Percentiles rank a stretch among this genome's conserved stretches.
phyloP scores from a whole-genome alignment of 2,329 filamentous ascomycete species.

The Periconia macrospinosa region DNA sequence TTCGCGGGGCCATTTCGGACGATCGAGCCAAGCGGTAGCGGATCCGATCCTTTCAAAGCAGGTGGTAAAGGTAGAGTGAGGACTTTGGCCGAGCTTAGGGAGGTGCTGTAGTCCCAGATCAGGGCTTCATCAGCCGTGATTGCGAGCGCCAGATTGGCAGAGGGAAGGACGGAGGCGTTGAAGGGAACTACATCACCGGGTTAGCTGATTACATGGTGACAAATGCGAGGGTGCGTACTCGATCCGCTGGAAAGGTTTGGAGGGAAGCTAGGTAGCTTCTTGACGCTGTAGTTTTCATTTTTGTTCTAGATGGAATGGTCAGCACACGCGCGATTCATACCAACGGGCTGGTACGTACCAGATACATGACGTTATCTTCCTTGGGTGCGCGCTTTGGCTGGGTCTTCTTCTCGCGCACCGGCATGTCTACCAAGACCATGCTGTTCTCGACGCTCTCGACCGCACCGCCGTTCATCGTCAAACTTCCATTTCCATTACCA shows the following conservation, averaged over 20 bases:
- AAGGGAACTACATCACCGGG: constrained; percentile 31
- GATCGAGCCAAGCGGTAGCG: constrained; percentile 79
- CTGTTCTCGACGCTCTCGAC: constrained; percentile 31
- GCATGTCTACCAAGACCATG: constrained; percentile 40
- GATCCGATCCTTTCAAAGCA: constrained; percentile 67
- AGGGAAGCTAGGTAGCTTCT: constrained; percentile 80
- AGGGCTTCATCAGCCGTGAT: constrained; percentile 81
- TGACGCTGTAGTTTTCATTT: constrained; percentile 82
- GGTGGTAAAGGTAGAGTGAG: constrained; percentile 80
- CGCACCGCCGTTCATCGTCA: constrained; percentile 35
- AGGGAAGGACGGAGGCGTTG: constrained; percentile 54
- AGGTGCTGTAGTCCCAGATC: constrained; percentile 81
- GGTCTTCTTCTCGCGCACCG: constrained; percentile 44
- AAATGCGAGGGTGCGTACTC: constrained; percentile 54
- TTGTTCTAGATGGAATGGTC: constrained; percentile 61
- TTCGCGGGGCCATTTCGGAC: constrained; percentile 76
- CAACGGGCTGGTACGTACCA: constrained; percentile 55
- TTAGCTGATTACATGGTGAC: constrained; percentile 16
- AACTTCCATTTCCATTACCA: constrained; percentile 35
- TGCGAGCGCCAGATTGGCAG: constrained; percentile 72
- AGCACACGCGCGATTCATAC: constrained; percentile 10
- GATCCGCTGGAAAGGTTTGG: constrained; percentile 71
- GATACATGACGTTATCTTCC: constrained; percentile 66
- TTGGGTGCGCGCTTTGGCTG: constrained; percentile 60
- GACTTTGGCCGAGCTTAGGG: constrained; percentile 67